Percentiles rank a stretch among this genome's conserved stretches.
Evolutionary conservation across 768 basidiomycete species (phyloP).

Genomic region (Dioszegia crocea): DNA sequence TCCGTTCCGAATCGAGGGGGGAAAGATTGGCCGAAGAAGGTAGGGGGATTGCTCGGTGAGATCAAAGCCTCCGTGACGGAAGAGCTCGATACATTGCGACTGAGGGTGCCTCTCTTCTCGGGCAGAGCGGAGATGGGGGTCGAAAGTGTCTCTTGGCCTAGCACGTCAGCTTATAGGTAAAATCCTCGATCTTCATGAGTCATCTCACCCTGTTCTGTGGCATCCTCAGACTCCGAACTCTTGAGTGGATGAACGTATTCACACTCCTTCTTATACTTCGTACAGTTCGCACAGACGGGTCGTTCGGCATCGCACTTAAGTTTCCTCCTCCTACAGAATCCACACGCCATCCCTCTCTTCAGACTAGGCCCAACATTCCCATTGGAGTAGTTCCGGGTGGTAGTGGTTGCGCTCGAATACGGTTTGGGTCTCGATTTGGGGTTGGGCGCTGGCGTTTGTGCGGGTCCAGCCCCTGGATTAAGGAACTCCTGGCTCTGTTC

Average conservation of each 20-base stretch:
- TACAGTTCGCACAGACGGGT: conserved; percentile 33
- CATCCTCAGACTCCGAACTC: neutral
- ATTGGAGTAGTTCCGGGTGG: neutral
- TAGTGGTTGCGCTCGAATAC: neutral
- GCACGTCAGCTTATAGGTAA: neutral
- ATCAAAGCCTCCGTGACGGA: neutral
- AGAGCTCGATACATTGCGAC: neutral
- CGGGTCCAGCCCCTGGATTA: too few species aligned
- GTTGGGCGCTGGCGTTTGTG: too few species aligned
- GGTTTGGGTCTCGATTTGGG: too few species aligned
- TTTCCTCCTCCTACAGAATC: conserved; percentile 38
- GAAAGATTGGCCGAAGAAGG: conserved; percentile 6
- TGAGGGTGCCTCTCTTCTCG: neutral
- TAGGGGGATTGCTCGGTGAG: conserved; percentile 1
- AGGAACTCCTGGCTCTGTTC: too few species aligned
- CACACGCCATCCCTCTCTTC: conserved; percentile 31
- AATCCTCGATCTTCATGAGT: neutral
- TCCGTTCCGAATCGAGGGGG: neutral
- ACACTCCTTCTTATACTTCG: conserved; percentile 35
- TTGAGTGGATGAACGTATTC: conserved; percentile 24
- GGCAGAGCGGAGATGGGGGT: neutral
- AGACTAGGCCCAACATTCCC: conserved; percentile 1
- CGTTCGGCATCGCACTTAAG: conserved; percentile 36
- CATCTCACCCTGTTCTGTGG: conserved; percentile 11
- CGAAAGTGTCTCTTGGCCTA: neutral